These are phyloP conservation scores for Ogataea angusta DNA, from an alignment of 805 yeast species.

Conservation along the genomic window DNA sequence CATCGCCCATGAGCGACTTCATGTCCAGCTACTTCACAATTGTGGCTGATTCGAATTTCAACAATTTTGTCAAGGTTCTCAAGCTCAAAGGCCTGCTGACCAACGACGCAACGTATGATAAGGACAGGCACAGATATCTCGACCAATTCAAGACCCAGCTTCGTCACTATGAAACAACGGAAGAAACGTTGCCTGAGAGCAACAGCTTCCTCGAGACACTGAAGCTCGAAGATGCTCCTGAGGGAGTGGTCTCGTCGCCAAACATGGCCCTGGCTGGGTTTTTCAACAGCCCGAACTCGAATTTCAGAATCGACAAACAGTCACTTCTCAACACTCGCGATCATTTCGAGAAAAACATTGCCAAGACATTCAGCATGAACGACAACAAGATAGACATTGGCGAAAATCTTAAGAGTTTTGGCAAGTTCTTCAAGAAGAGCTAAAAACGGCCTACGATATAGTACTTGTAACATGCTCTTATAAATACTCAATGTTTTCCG, in stretches of 20 bases:
- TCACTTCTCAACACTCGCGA: constrained; percentile 40
- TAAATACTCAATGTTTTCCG: constrained; percentile 52
- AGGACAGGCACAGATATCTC: constrained; percentile 34
- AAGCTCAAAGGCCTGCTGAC: constrained; percentile 51
- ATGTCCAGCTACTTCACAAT: constrained; percentile 63
- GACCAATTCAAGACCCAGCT: constrained; percentile 40
- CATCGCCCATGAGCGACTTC: constrained; percentile 61
- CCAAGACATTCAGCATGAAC: constrained; percentile 39
- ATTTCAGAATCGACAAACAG: constrained; percentile 29
- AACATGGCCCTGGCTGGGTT: constrained; percentile 17
- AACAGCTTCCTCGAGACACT: constrained; percentile 26
- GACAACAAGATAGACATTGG: constrained; percentile 65
- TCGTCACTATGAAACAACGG: constrained; percentile 31
- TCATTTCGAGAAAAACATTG: constrained; percentile 41
- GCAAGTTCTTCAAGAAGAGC: constrained; percentile 48
- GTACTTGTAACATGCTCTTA: constrained; percentile 4
- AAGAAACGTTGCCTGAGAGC: constrained; percentile 30
- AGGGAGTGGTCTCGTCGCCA: constrained; percentile 13
- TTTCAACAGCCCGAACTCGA: constrained; percentile 19
- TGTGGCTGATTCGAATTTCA: constrained; percentile 59
- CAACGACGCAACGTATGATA: constrained; percentile 32
- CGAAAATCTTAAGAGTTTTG: constrained; percentile 62
- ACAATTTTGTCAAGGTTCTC: constrained; percentile 63
- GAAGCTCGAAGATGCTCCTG: constrained; percentile 22
- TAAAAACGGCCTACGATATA: neutral